phyloP scores from a whole-genome alignment of 2,329 filamentous ascomycete species.

The Curvularia spicifera region DNA sequence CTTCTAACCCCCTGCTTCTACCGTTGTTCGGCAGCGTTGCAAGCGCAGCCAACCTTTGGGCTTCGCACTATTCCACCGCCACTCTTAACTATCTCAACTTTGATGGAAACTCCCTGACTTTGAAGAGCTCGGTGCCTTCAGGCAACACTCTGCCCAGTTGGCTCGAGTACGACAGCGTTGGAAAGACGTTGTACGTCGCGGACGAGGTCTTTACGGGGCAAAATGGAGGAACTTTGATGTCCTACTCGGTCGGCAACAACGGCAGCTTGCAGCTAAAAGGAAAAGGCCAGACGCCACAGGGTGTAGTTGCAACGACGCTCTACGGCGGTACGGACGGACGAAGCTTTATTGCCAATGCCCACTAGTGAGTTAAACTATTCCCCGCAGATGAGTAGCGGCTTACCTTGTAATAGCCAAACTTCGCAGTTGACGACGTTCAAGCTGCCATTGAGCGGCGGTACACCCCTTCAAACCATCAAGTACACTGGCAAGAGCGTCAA shows the following conservation, averaged over 20 bases:
- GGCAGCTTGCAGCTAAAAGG: slow-evolving; percentile 31
- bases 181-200: slow-evolving; percentile 36
- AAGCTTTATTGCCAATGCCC: slow-evolving; percentile 41
- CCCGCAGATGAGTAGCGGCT: neutral
- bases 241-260: slow-evolving; percentile 35
- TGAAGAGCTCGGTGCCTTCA: slow-evolving; percentile 27
- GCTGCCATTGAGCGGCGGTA: slow-evolving; percentile 39
- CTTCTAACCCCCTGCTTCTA: slow-evolving; percentile 29
- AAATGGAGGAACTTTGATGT: slow-evolving; percentile 30
- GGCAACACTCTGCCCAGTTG: slow-evolving; percentile 39
- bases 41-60: slow-evolving; percentile 38
- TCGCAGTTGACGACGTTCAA: slow-evolving; percentile 46
- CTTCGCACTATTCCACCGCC: slow-evolving; percentile 41
- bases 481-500: slow-evolving; percentile 52
- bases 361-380: slow-evolving; percentile 32
- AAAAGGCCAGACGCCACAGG: slow-evolving; percentile 33
- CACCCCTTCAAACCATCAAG: slow-evolving; percentile 39
- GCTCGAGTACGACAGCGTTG: slow-evolving; percentile 39
- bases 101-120: slow-evolving; percentile 29
- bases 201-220: slow-evolving; percentile 34
- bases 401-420: slow-evolving; percentile 28
- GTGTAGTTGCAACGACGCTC: slow-evolving; percentile 35
- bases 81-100: slow-evolving; percentile 40
- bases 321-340: slow-evolving; percentile 41
- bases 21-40: slow-evolving; percentile 36